These are phyloP conservation scores for Balansia obtecta DNA, from an alignment of 2,329 filamentous ascomycete species.

Conservation along the genomic window DNA sequence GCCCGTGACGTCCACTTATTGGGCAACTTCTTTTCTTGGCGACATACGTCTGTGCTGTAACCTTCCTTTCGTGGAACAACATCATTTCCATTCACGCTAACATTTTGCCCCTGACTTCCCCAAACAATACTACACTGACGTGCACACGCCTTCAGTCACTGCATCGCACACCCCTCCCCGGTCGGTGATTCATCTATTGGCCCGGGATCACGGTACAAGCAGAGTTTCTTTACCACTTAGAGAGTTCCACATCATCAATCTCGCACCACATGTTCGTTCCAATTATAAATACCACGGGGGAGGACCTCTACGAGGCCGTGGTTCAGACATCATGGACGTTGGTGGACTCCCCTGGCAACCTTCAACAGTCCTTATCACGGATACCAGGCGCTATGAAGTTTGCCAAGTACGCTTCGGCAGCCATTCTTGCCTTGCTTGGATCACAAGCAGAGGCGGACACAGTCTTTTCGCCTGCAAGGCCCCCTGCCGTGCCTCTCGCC, in stretches of 20 bases:
- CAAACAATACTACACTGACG: not conserved
- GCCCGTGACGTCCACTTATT: not conserved
- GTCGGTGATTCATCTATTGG: not conserved
- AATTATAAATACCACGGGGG: conserved; percentile 9
- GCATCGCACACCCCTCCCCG: not conserved
- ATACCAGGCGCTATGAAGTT: conserved; percentile 11
- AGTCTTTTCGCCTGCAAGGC: conserved; percentile 50
- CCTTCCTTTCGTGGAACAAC: not conserved
- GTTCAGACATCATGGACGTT: conserved; percentile 3
- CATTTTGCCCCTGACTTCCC: not conserved
- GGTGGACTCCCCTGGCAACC: not conserved
- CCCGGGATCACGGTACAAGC: not conserved
- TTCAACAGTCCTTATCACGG: conserved; percentile 6
- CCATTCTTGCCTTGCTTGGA: conserved; percentile 10
- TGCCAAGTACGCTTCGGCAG: conserved; percentile 10
- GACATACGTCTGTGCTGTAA: not conserved
- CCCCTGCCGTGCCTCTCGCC: conserved; percentile 58
- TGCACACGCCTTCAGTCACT: conserved; percentile 1
- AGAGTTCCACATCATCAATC: not conserved
- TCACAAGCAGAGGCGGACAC: conserved; percentile 22
- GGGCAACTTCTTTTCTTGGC: not conserved
- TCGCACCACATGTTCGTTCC: conserved; percentile 5
- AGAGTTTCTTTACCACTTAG: not conserved
- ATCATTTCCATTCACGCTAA: not conserved
- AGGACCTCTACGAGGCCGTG: conserved; percentile 3